Percentiles rank a stretch among this genome's conserved stretches.
Evolutionary conservation across 2,329 filamentous ascomycete genomes (phyloP).

Genomic region (Colletotrichum sp.): DNA sequence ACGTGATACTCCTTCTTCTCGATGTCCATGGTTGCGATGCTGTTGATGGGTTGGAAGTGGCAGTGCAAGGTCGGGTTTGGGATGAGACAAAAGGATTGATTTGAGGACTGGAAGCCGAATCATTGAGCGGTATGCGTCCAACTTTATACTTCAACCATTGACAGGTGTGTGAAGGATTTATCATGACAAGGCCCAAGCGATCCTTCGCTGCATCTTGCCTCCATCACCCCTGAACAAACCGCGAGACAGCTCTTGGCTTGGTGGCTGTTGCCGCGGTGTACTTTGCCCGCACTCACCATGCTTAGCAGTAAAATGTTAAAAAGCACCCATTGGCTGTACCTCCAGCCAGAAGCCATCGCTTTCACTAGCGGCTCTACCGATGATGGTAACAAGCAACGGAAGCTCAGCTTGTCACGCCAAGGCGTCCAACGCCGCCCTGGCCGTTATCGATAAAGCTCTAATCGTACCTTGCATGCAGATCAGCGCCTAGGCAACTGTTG

Average conservation of each 20-base stretch:
- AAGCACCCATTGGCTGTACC: not conserved
- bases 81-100: not conserved
- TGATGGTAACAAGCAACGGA: not conserved
- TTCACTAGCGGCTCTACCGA: not conserved
- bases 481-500: not conserved
- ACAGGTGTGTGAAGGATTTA: not conserved
- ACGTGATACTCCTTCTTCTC: conserved; percentile 57
- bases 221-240: not conserved
- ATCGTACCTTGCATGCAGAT: not conserved
- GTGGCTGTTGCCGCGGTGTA: not conserved
- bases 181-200: not conserved
- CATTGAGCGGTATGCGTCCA: rapidly evolving
- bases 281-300: too few species aligned
- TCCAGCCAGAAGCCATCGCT: not conserved
- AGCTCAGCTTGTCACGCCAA: not conserved
- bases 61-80: not conserved
- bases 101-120: not conserved
- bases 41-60: not conserved
- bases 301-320: not conserved
- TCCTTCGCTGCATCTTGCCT: not conserved
- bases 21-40: conserved; percentile 37
- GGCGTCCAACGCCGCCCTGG: not conserved
- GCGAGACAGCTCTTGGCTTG: not conserved
- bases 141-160: not conserved
- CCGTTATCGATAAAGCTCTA: not conserved